Evolutionary conservation across 1,284 basidiomycete genomes (phyloP), one percentile per base, ranked within the genome.

Genomic region (Mycosarcoma maydis): DNA sequence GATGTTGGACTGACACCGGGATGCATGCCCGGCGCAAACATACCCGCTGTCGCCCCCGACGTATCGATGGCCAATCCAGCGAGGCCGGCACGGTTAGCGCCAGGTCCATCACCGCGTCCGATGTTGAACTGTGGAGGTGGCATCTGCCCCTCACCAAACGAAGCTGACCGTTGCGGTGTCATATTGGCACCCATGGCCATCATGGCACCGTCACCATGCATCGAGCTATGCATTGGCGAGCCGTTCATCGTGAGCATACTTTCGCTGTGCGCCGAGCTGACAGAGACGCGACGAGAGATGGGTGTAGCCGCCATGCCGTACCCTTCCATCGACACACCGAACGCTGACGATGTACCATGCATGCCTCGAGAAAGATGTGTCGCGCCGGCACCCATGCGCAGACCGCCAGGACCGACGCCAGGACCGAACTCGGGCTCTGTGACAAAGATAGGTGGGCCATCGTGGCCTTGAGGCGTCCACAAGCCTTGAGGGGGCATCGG

Each of bases 361-460:
- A 55, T 53, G 22, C 23, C 34, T 24, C 53, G 65, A n/a, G 32
- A 50, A 2, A 38, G 53, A 20, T 57, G 53, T 26, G 39, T 38
- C 22, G 48, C 45, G 10, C 53, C 41, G 22, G 49, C 45, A 32
- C 51, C 55, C 46, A 66, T 58, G 30, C 62, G 51, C 32, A 65
- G 24, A 4, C 61, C 61, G 19, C 47, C 49, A 0, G 46, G 54
- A 11, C 52, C 60, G 7, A 55, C 48, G 5, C 57, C 54, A 1
- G 49, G 54, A 10, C 70, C 71, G 32, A 65, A 64, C n/a, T 66
- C 60, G 23, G 72, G 72, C 49, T 76, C 74, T 16, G 74, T 76
- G 24, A 76, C 61, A 50, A 76, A 76, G 39, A 76, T 76, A 4
- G 74, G 68, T 22, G 74, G 74, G n/a, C 72, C 64, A 29, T 76